Percentiles rank a stretch among this genome's conserved stretches.
These are phyloP conservation scores for Naematelia aurantialba DNA, from an alignment of 768 basidiomycete genomes.

Conservation along the genomic window DNA sequence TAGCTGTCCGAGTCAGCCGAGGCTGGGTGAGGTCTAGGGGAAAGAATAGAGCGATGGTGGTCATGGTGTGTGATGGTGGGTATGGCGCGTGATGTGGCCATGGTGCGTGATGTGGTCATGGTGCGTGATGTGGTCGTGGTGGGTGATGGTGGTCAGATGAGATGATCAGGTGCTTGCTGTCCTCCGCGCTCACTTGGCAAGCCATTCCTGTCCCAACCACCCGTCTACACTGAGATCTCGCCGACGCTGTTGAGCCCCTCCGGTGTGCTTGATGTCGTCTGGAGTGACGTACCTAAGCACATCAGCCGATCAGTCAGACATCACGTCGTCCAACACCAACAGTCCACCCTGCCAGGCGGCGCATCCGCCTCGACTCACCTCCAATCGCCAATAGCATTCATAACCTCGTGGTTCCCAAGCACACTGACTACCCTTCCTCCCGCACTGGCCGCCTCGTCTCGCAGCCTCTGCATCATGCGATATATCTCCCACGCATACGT, in stretches of 20 bases:
- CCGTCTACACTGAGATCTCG: conserved; percentile 66
- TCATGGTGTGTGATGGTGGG: neutral
- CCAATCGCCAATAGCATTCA: conserved; percentile 89
- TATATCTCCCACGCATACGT: conserved; percentile 56
- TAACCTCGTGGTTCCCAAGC: conserved; percentile 94
- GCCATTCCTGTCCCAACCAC: conserved; percentile 75
- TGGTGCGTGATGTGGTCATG: too few relatives aligned
- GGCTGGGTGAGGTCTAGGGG: neutral
- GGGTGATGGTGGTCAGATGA: too few relatives aligned
- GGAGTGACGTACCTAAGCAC: conserved; percentile 72
- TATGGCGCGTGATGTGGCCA: neutral
- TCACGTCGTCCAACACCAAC: conserved; percentile 14
- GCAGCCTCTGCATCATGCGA: conserved; percentile 74
- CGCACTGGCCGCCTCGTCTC: conserved; percentile 64
- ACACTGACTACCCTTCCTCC: conserved; percentile 74
- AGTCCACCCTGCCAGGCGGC: too few relatives aligned
- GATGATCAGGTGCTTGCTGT: too few relatives aligned
- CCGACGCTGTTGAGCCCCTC: conserved; percentile 66
- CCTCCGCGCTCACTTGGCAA: conserved; percentile 64
- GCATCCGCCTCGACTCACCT: too few relatives aligned
- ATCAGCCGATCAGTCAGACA: conserved; percentile 4
- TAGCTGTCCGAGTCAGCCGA: conserved; percentile 25
- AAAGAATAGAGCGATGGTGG: neutral
- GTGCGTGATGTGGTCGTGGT: too few relatives aligned
- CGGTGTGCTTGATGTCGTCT: conserved; percentile 78